Evolutionary conservation across 805 yeast species (phyloP).

Genomic region (Saccharomycopsis sp.): DNA sequence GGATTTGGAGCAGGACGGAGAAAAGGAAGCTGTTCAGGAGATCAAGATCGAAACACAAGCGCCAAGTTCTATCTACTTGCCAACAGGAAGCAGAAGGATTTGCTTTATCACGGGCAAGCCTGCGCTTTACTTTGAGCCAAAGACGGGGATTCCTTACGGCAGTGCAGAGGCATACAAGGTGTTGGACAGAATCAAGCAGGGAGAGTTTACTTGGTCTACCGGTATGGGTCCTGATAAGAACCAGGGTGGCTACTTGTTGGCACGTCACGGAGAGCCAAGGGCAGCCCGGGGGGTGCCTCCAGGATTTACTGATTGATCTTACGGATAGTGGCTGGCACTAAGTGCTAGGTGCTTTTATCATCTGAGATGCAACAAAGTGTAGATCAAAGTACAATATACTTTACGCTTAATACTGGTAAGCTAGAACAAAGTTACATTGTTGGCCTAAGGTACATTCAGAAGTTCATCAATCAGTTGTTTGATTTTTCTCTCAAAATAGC

Average conservation of each 20-base stretch:
- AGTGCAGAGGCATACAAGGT: slow-evolving; percentile 73
- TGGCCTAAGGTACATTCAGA: too few species aligned
- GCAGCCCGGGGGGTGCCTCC: slow-evolving; percentile 86
- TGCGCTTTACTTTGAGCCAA: slow-evolving; percentile 82
- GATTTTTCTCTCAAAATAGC: too few species aligned
- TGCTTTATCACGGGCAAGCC: slow-evolving; percentile 72
- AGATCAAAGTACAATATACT: too few species aligned
- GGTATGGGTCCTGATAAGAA: slow-evolving; percentile 31
- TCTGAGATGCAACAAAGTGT: too few species aligned
- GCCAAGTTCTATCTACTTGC: slow-evolving; percentile 63
- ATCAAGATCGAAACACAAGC: slow-evolving; percentile 55
- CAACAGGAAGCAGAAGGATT: slow-evolving; percentile 52
- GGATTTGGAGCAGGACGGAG: slow-evolving; percentile 2
- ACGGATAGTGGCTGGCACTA: too few species aligned
- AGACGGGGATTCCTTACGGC: slow-evolving; percentile 77
- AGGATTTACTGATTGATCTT: too few species aligned
- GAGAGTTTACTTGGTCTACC: slow-evolving; percentile 44
- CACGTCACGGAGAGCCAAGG: slow-evolving; percentile 28
- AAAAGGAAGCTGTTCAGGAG: slow-evolving; percentile 36
- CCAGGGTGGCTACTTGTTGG: slow-evolving; percentile 38
- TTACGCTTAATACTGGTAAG: too few species aligned
- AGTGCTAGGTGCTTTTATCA: too few species aligned
- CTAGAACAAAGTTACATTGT: too few species aligned
- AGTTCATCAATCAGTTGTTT: too few species aligned
- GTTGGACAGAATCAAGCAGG: slow-evolving; percentile 40